phyloP scores from a whole-genome alignment of 257 asterid species.

The Capsicum rhomboideum region DNA sequence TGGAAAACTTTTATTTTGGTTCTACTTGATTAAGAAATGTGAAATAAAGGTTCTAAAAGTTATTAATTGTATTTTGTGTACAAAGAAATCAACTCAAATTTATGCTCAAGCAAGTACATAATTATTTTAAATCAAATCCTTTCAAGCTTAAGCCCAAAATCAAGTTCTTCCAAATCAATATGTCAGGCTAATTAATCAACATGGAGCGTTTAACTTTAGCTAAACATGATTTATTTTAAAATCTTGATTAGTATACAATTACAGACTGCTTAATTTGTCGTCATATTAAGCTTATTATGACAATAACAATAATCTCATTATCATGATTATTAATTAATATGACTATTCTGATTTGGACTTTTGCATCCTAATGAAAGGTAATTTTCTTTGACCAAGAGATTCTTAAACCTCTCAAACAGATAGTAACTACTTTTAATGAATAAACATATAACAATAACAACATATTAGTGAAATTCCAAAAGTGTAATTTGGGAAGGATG shows the following conservation, averaged over 20 bases:
- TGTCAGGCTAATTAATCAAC: not conserved
- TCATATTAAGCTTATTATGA: not conserved
- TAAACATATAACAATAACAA: not conserved
- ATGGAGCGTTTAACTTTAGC: not conserved
- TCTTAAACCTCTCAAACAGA: not conserved
- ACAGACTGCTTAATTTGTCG: not conserved
- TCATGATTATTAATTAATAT: not conserved
- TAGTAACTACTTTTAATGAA: not conserved
- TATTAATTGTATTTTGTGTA: not conserved
- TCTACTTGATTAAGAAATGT: not conserved
- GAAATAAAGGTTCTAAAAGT: not conserved
- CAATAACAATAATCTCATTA: not conserved
- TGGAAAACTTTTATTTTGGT: not conserved
- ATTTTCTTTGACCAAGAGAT: not conserved
- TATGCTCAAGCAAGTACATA: not conserved
- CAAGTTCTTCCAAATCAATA: not conserved
- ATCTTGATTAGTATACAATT: not conserved
- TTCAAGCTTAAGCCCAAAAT: not conserved
- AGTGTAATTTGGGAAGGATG: not conserved
- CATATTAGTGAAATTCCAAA: not conserved
- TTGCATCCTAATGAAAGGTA: not conserved
- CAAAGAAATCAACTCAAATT: not conserved
- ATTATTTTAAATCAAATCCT: not conserved
- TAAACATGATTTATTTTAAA: not conserved
- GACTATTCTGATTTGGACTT: not conserved